These are phyloP conservation scores for Murraya koenigii DNA, from an alignment of 345 rosid genomes.

Conservation along the genomic window DNA sequence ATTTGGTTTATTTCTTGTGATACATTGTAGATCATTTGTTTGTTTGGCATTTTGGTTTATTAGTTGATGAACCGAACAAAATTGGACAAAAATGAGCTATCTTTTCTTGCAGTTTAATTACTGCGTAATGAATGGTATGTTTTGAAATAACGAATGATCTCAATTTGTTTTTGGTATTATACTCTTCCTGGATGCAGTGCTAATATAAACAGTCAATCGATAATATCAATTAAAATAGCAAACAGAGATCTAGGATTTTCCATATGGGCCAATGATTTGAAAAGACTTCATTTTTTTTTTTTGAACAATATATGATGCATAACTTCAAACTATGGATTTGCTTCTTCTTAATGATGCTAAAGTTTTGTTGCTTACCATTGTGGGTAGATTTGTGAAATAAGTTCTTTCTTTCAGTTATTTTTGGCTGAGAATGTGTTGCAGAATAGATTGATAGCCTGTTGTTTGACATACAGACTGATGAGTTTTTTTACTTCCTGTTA, in stretches of 20 bases:
- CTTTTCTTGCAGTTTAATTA: not conserved
- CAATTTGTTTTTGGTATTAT: conserved; percentile 1
- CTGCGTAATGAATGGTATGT: not conserved
- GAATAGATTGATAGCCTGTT: not conserved
- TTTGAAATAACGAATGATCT: not conserved
- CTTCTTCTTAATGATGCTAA: not conserved
- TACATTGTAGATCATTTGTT: conserved; percentile 7
- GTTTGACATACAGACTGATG: not conserved
- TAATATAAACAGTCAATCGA: not conserved
- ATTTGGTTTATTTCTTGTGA: not conserved
- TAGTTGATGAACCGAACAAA: not conserved
- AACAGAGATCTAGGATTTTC: conserved; percentile 1
- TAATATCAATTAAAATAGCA: not conserved
- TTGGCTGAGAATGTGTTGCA: not conserved
- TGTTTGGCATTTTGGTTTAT: conserved; percentile 5
- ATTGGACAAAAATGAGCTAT: not conserved
- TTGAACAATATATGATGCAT: not conserved
- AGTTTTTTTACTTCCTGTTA: conserved; percentile 4
- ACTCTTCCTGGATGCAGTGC: not conserved
- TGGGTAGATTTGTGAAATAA: not conserved
- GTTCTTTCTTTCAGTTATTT: not conserved
- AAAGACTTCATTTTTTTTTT: not conserved
- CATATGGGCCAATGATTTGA: not conserved
- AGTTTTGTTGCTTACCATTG: not conserved
- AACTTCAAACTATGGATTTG: not conserved